phyloP scores from a whole-genome alignment of 192 early-diverging fungal species.

The Linnemannia schmuckeri region DNA sequence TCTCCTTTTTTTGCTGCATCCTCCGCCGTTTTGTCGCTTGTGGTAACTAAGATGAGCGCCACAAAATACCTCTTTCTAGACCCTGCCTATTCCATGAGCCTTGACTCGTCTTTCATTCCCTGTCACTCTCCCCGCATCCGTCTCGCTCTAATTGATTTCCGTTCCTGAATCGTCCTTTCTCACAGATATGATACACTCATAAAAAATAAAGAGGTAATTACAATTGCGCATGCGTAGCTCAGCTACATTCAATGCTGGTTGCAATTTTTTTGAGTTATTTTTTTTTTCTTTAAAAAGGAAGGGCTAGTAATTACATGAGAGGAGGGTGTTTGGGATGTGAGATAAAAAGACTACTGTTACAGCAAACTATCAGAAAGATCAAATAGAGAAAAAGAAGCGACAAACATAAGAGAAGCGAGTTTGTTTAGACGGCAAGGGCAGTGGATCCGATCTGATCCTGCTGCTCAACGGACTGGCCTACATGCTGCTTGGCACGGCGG shows the following conservation, averaged over 20 bases:
- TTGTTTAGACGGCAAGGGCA: slow-evolving; percentile 18
- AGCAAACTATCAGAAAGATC: neutral
- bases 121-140: neutral
- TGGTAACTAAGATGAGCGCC: neutral
- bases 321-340: neutral
- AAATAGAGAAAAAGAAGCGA: neutral
- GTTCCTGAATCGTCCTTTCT: neutral
- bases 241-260: neutral
- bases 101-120: neutral
- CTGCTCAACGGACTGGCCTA: slow-evolving; percentile 15
- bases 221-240: neutral
- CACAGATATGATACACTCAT: neutral
- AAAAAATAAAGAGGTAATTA: neutral
- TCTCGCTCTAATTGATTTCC: neutral
- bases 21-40: neutral
- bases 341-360: neutral
- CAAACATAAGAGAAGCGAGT: neutral
- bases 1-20: neutral
- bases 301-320: neutral
- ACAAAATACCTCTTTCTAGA: neutral
- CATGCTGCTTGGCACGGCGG: slow-evolving; percentile 42
- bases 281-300: neutral
- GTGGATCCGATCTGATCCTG: slow-evolving; percentile 8
- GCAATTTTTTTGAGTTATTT: neutral
- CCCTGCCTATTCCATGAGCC: neutral